These are phyloP conservation scores for Tothia fuscella DNA, from an alignment of 2,329 filamentous ascomycete genomes.

Conservation along the genomic window DNA sequence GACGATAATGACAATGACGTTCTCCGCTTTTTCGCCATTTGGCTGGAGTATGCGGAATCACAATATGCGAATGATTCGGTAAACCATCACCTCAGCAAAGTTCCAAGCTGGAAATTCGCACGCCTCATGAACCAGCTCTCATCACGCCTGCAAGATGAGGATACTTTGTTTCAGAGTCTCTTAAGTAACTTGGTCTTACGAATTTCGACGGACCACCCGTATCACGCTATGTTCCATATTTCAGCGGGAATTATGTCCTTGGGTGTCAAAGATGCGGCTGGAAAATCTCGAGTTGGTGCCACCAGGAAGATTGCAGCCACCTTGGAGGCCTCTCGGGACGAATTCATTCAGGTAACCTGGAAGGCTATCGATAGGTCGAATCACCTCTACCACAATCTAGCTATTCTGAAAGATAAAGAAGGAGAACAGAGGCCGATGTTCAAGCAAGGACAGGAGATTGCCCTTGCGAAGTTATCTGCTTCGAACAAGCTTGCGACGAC, in stretches of 20 bases:
- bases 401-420: slow-evolving; percentile 50
- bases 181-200: slow-evolving; percentile 62
- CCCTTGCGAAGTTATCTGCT: slow-evolving; percentile 50
- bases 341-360: slow-evolving; percentile 49
- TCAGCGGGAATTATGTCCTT: slow-evolving; percentile 60
- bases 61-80: slow-evolving; percentile 68
- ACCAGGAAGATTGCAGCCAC: slow-evolving; percentile 55
- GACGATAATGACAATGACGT: slow-evolving; percentile 84
- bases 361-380: slow-evolving; percentile 61
- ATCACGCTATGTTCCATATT: slow-evolving; percentile 94
- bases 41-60: slow-evolving; percentile 78
- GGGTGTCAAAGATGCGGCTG: slow-evolving; percentile 57
- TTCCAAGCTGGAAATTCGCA: slow-evolving; percentile 87
- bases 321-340: slow-evolving; percentile 37
- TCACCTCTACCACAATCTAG: slow-evolving; percentile 50
- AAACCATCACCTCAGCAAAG: slow-evolving; percentile 52
- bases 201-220: slow-evolving; percentile 88
- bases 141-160: slow-evolving; percentile 69
- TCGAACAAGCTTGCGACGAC: slow-evolving; percentile 52
- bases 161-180: slow-evolving; percentile 61
- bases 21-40: slow-evolving; percentile 83
- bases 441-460: slow-evolving; percentile 54
- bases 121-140: slow-evolving; percentile 90
- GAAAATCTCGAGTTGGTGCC: slow-evolving; percentile 60
- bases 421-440: slow-evolving; percentile 31